Evolutionary conservation across 345 rosid genomes (phyloP).

Genomic region (Sisymbrium irio): DNA sequence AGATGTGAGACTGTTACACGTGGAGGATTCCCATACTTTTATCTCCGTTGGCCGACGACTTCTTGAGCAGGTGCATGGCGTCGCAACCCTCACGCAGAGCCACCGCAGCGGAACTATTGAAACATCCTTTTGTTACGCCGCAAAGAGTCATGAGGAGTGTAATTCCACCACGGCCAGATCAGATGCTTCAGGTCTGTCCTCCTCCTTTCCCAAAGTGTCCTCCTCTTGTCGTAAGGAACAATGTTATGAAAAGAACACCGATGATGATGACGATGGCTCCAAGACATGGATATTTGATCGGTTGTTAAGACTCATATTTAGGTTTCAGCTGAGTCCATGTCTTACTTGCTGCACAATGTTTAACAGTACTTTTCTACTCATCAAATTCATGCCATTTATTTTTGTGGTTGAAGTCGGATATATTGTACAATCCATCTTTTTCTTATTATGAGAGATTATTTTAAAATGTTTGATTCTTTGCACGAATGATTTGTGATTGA

Average conservation of each 20-base stretch:
- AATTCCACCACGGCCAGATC: neutral
- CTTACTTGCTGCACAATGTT: neutral
- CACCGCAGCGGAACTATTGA: neutral
- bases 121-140: constrained; percentile 9
- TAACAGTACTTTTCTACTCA: neutral
- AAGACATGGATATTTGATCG: too few relatives aligned
- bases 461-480: neutral
- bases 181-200: neutral
- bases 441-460: neutral
- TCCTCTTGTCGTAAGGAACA: too few relatives aligned
- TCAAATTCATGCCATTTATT: neutral
- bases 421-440: neutral
- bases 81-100: constrained; percentile 5
- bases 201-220: too few relatives aligned
- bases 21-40: too few relatives aligned
- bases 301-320: too few relatives aligned
- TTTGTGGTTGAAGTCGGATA: neutral
- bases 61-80: constrained; percentile 5
- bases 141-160: neutral
- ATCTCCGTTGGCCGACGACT: too few relatives aligned
- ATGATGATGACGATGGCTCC: too few relatives aligned
- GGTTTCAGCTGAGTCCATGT: too few relatives aligned
- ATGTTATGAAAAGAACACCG: too few relatives aligned
- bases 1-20: too few relatives aligned
- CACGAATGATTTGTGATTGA: neutral